Percentiles rank a stretch among this genome's conserved stretches.
Conservation (phyloP, 129 eudicot species). For the Chrysanthemum makinoi region DNA sequence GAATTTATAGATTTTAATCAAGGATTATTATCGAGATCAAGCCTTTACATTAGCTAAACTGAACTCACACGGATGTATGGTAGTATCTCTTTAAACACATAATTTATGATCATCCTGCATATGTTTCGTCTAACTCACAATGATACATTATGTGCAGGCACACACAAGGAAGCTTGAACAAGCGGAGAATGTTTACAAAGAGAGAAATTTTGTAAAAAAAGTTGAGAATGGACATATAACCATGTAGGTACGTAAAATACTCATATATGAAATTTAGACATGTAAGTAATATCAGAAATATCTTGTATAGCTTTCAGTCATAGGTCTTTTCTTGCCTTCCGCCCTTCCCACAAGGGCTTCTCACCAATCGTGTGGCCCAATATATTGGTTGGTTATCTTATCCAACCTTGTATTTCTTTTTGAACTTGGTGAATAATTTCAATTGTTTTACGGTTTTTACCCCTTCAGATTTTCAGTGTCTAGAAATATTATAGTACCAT, state of each 20-base stretch:
- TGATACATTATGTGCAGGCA: constrained; percentile 9
- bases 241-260: too few species aligned
- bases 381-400: neutral
- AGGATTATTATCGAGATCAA: too few species aligned
- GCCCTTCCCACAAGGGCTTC: neutral
- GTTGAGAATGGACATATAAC: neutral
- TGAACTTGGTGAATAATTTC: neutral
- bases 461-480: neutral
- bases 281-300: too few species aligned
- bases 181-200: neutral
- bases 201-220: constrained; percentile 3
- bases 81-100: neutral
- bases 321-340: too few species aligned
- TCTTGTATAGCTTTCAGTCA: too few species aligned
- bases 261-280: too few species aligned
- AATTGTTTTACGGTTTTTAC: neutral
- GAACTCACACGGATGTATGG: neutral
- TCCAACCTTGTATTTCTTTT: neutral
- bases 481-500: neutral
- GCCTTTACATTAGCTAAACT: too few species aligned
- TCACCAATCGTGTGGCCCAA: neutral
- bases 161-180: neutral
- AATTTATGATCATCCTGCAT: constrained; percentile 3
- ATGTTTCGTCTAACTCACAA: neutral
- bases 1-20: too few species aligned